phyloP scores from a whole-genome alignment of 192 early-diverging fungal species.

The Cetraspora pellucida region DNA sequence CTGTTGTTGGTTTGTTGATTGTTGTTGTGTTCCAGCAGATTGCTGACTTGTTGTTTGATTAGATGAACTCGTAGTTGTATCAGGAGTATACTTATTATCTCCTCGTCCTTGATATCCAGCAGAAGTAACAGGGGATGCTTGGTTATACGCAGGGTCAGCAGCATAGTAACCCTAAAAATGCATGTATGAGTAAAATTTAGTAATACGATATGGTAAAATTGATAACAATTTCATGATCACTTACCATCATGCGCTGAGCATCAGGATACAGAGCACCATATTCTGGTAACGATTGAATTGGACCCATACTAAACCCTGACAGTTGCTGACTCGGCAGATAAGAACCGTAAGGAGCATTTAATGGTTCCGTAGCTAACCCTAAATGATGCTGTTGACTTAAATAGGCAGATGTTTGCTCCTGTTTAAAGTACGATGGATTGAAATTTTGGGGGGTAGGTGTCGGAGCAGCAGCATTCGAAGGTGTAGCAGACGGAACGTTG shows the following conservation, averaged over 20 bases:
- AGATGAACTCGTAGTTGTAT: constrained; percentile 38
- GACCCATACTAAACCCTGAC: constrained; percentile 58
- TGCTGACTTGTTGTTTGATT: constrained; percentile 41
- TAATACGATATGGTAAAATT: neutral
- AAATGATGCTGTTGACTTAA: constrained; percentile 55
- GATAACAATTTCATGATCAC: constrained; percentile 37
- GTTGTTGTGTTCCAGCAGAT: constrained; percentile 45
- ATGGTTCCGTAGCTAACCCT: constrained; percentile 51
- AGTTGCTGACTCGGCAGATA: constrained; percentile 55
- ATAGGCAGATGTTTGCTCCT: constrained; percentile 50
- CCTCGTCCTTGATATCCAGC: constrained; percentile 56
- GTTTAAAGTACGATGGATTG: constrained; percentile 32
- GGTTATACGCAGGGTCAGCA: constrained; percentile 56
- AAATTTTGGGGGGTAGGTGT: constrained; percentile 31
- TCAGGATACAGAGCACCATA: constrained; percentile 65
- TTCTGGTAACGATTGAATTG: constrained; percentile 54
- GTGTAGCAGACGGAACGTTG: constrained; percentile 23
- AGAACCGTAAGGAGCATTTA: constrained; percentile 54
- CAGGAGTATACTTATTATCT: constrained; percentile 53
- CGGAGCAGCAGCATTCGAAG: constrained; percentile 1
- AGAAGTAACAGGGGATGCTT: constrained; percentile 58
- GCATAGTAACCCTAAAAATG: constrained; percentile 42
- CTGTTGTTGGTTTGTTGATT: constrained; percentile 52
- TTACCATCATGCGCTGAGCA: constrained; percentile 66
- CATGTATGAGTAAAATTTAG: neutral